These are phyloP conservation scores for Myriosclerotinia curreyana DNA, from an alignment of 2,329 filamentous ascomycete genomes.

Conservation along the genomic window DNA sequence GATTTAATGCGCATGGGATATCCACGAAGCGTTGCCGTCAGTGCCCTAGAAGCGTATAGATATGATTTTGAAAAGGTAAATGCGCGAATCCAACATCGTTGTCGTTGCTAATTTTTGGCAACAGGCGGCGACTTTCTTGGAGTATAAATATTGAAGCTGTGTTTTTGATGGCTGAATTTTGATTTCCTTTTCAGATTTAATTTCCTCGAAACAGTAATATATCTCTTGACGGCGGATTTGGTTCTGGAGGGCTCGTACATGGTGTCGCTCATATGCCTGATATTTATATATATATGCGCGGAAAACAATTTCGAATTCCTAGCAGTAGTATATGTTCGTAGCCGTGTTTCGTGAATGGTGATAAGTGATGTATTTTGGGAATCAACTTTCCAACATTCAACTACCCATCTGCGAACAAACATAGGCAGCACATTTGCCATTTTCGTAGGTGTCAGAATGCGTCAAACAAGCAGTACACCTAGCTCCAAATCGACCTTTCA, in stretches of 20 bases:
- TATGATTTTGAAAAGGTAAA: constrained; percentile 15
- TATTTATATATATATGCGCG: constrained; percentile 1
- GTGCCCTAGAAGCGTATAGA: neutral
- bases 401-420: neutral
- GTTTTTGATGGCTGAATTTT: neutral
- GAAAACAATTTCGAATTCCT: neutral
- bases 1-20: neutral
- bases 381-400: neutral
- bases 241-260: neutral
- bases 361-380: neutral
- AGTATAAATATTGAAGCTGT: neutral
- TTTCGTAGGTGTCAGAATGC: constrained; percentile 4
- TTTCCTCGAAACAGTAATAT: too few relatives aligned
- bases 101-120: neutral
- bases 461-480: neutral
- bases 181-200: neutral
- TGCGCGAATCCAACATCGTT: neutral
- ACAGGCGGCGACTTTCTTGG: neutral
- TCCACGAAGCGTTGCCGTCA: neutral
- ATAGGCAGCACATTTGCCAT: neutral
- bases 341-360: neutral
- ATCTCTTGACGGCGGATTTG: neutral
- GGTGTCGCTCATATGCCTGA: neutral
- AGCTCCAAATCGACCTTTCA: neutral
- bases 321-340: neutral